Evolutionary conservation across 75 land plant species (phyloP).

Genomic region (Picea sitchensis): DNA sequence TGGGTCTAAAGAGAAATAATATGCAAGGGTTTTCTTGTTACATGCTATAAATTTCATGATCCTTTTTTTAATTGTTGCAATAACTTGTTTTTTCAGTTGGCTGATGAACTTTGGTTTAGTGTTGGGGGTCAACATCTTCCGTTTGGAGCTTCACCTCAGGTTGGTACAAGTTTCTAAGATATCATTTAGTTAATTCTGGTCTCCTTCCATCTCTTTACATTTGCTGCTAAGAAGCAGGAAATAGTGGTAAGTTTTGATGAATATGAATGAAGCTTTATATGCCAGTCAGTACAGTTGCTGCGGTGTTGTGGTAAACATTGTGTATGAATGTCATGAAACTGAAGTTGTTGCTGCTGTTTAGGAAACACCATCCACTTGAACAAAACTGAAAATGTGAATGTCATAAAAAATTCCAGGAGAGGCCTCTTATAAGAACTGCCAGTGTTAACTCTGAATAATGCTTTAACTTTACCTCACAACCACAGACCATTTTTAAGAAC

Average conservation of each 20-base stretch:
- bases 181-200: conserved; percentile 1
- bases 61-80: background rate
- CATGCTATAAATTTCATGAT: conserved; percentile 6
- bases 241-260: background rate
- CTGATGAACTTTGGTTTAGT: conserved; percentile 75
- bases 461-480: no score
- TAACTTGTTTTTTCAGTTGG: conserved; percentile 52
- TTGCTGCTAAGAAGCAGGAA: background rate
- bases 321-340: no score
- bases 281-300: no score
- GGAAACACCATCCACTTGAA: no score
- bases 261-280: background rate
- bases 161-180: conserved; percentile 8
- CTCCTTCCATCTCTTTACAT: background rate
- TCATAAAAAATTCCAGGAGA: no score
- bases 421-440: no score
- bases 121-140: conserved; percentile 87
- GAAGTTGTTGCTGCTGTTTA: no score
- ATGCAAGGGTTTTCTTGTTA: background rate
- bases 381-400: no score
- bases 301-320: no score
- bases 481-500: no score
- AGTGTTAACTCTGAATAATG: no score
- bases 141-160: conserved; percentile 98
- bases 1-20: background rate